These are phyloP conservation scores for Saprolegnia diclina DNA, from an alignment of 352 stramenopile genomes.

Conservation along the genomic window DNA sequence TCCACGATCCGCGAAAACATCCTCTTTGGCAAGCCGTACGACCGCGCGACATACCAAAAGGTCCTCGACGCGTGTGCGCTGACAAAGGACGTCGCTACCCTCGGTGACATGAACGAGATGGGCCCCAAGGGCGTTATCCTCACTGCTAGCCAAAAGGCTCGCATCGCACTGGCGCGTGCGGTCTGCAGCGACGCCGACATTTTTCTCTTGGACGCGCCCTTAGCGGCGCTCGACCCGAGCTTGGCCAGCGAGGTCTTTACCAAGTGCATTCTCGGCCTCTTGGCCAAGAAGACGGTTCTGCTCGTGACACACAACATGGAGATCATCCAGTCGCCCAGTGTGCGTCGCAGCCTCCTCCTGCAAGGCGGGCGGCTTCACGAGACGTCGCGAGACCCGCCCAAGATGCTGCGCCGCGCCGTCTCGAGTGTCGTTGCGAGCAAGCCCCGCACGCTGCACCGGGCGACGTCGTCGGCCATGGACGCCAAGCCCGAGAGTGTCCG, in stretches of 20 bases:
- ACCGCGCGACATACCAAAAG: slow-evolving; percentile 46
- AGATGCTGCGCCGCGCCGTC: not conserved
- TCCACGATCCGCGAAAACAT: slow-evolving; percentile 80
- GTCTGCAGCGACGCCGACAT: slow-evolving; percentile 28
- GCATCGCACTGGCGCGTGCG: slow-evolving; percentile 28
- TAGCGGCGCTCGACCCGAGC: slow-evolving; percentile 83
- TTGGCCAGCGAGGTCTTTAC: slow-evolving; percentile 86
- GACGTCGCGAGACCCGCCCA: not conserved
- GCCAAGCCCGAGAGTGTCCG: not conserved
- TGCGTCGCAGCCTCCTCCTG: slow-evolving; percentile 3
- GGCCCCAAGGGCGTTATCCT: slow-evolving; percentile 42
- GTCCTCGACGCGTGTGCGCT: slow-evolving; percentile 33
- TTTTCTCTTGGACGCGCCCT: slow-evolving; percentile 25
- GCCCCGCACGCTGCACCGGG: not conserved
- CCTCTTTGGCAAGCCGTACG: slow-evolving; percentile 61
- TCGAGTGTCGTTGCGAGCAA: not conserved
- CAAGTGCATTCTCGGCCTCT: slow-evolving; percentile 53
- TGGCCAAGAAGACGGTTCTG: slow-evolving; percentile 57
- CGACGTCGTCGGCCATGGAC: not conserved
- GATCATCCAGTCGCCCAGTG: slow-evolving; percentile 18
- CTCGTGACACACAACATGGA: slow-evolving; percentile 68
- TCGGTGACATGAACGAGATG: slow-evolving; percentile 61
- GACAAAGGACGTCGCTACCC: slow-evolving; percentile 25
- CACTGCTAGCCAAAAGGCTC: slow-evolving; percentile 41
- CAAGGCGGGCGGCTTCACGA: slow-evolving; percentile 6